A percentile compares a stretch with the other conserved stretches of the same genome.
Evolutionary conservation across 768 basidiomycete genomes (phyloP).

Genomic region (Lenzites betulinus): DNA sequence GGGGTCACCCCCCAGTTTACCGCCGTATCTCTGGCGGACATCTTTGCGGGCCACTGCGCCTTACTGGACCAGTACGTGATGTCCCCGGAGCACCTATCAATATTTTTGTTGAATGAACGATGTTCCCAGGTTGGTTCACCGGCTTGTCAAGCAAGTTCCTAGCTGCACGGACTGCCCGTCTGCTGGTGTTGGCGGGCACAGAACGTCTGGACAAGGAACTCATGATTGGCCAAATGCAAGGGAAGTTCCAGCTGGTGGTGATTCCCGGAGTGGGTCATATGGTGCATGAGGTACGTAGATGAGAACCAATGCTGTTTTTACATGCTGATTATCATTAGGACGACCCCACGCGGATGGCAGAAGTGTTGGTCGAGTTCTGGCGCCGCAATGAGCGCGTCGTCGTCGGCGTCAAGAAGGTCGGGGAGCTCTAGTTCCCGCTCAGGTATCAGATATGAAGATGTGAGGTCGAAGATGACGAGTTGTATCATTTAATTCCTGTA

Average conservation of each 20-base stretch:
- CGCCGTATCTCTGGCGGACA: conserved; percentile 76
- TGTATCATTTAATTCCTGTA: background rate
- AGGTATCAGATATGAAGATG: background rate
- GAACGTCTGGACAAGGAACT: conserved; percentile 91
- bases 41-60: conserved; percentile 82
- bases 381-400: conserved; percentile 76
- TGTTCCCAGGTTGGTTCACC: conserved; percentile 82
- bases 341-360: conserved; percentile 78
- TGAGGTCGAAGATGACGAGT: background rate
- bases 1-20: conserved; percentile 37
- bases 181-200: conserved; percentile 90
- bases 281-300: conserved; percentile 89
- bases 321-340: conserved; percentile 54
- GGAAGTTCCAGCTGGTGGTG: conserved; percentile 92
- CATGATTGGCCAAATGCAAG: conserved; percentile 86
- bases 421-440: conserved; percentile 39
- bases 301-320: too few relatives aligned
- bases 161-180: conserved; percentile 71
- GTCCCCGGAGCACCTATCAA: too few relatives aligned
- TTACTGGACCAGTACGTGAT: conserved; percentile 82
- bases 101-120: background rate
- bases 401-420: conserved; percentile 60
- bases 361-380: conserved; percentile 89
- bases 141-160: conserved; percentile 83
- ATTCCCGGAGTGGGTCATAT: conserved; percentile 89